Evolutionary conservation across 2,329 filamentous ascomycete genomes (phyloP).

Genomic region (Alternaria conjuncta): DNA sequence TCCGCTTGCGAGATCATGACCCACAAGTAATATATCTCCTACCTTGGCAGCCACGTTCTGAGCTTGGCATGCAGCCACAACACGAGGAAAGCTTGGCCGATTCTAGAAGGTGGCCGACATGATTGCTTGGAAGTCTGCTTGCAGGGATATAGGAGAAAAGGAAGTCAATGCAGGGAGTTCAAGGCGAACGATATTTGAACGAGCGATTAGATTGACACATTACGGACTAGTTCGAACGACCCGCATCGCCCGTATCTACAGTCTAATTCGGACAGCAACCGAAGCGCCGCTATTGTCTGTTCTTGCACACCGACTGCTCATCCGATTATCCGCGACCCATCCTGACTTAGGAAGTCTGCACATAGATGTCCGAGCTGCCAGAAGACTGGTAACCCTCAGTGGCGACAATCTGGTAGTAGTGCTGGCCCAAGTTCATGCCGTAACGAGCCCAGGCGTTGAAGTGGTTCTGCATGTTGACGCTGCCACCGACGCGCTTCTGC

Average conservation of each 20-base stretch:
- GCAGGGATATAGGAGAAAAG: not conserved
- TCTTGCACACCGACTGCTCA: not conserved
- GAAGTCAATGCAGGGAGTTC: not conserved
- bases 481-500: conserved; percentile 56
- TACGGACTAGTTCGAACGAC: not conserved
- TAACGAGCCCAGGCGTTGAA: conserved; percentile 36
- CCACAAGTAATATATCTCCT: not conserved
- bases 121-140: not conserved
- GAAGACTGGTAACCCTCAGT: conserved; percentile 60
- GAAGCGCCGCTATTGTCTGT: not conserved
- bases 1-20: not conserved
- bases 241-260: not conserved
- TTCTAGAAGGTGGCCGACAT: not conserved
- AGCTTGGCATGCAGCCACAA: not conserved
- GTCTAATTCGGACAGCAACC: not conserved
- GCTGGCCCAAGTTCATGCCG: conserved; percentile 27
- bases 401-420: conserved; percentile 52
- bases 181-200: not conserved
- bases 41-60: not conserved
- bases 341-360: conserved; percentile 4
- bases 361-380: conserved; percentile 37
- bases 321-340: not conserved
- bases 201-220: not conserved
- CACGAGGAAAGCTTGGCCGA: not conserved
- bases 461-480: conserved; percentile 33